Percentiles rank a stretch among this genome's conserved stretches.
Evolutionary conservation across 192 early-diverging fungal species (phyloP).

Genomic region (Entomortierella lignicola): DNA sequence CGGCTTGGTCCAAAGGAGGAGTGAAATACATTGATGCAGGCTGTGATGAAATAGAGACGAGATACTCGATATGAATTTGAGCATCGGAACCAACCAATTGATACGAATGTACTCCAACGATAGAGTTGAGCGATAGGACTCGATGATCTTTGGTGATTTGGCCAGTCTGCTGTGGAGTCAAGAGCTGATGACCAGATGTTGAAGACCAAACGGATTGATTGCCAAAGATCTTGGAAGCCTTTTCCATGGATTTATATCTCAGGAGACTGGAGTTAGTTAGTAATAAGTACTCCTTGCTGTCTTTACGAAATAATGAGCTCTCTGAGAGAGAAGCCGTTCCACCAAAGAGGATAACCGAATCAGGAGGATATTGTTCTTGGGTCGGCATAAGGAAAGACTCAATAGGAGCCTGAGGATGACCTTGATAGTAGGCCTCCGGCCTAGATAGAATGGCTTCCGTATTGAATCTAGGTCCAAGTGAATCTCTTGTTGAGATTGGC

Average conservation of each 20-base stretch:
- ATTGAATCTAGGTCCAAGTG: conserved; percentile 21
- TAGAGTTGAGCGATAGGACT: conserved; percentile 34
- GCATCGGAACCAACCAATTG: conserved; percentile 24
- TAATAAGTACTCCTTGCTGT: conserved; percentile 39
- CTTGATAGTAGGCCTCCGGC: conserved; percentile 34
- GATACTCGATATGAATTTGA: conserved; percentile 43
- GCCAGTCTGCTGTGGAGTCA: conserved; percentile 40
- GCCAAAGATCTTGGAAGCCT: conserved; percentile 50
- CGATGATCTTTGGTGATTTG: conserved; percentile 44
- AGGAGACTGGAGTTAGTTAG: conserved; percentile 48
- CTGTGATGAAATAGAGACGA: conserved; percentile 45
- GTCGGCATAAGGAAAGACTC: conserved; percentile 51
- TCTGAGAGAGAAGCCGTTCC: conserved; percentile 43
- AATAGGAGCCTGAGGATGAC: conserved; percentile 32
- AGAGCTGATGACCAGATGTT: conserved; percentile 36
- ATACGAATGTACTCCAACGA: conserved; percentile 34
- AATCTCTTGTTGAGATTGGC: conserved; percentile 9
- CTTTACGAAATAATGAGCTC: conserved; percentile 37
- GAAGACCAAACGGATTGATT: conserved; percentile 52
- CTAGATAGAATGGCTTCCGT: conserved; percentile 15
- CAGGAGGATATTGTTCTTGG: conserved; percentile 45
- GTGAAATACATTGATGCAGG: conserved; percentile 49
- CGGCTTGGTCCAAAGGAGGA: conserved; percentile 28
- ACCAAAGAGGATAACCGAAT: conserved; percentile 41
- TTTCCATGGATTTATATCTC: conserved; percentile 53